These are phyloP conservation scores for Phytophthora tentaculata DNA, from an alignment of 352 stramenopile species.

Conservation along the genomic window DNA sequence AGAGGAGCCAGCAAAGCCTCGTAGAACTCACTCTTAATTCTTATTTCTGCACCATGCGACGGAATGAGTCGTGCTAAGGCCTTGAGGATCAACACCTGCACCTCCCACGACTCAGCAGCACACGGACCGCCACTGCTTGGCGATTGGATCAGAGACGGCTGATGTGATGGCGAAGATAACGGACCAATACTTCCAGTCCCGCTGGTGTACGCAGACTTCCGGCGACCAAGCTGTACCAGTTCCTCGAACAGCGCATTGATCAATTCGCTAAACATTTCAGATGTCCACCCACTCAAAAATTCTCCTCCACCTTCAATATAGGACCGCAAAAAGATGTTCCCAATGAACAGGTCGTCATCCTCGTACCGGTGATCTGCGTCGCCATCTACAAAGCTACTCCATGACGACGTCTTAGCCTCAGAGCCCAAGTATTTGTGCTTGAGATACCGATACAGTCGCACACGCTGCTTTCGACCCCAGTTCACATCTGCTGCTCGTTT, in stretches of 20 bases:
- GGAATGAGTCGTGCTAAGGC: conserved; percentile 70
- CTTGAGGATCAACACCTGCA: conserved; percentile 84
- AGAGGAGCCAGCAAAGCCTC: conserved; percentile 69
- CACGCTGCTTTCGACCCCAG: conserved; percentile 68
- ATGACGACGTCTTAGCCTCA: conserved; percentile 25
- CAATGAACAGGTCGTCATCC: conserved; percentile 75
- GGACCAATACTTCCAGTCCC: conserved; percentile 27
- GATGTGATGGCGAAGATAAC: conserved; percentile 19
- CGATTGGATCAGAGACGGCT: conserved; percentile 20
- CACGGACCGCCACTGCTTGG: conserved; percentile 27
- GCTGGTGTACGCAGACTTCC: conserved; percentile 60
- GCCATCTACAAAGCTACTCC: conserved; percentile 18
- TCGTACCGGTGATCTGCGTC: conserved; percentile 34
- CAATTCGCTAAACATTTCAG: conserved; percentile 71
- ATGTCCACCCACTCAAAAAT: conserved; percentile 79
- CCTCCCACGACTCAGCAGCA: conserved; percentile 67
- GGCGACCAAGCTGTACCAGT: conserved; percentile 52
- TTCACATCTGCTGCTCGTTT: conserved; percentile 79
- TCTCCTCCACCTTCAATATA: conserved; percentile 84
- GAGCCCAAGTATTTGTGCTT: conserved; percentile 69
- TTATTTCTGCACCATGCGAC: conserved; percentile 54
- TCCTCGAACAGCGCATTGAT: conserved; percentile 70
- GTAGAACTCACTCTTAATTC: conserved; percentile 65
- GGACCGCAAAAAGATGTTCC: conserved; percentile 82
- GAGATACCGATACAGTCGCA: conserved; percentile 64